Evolutionary conservation across 495 filamentous ascomycete genomes (phyloP).

Genomic region (Trypethelium eluteriae): DNA sequence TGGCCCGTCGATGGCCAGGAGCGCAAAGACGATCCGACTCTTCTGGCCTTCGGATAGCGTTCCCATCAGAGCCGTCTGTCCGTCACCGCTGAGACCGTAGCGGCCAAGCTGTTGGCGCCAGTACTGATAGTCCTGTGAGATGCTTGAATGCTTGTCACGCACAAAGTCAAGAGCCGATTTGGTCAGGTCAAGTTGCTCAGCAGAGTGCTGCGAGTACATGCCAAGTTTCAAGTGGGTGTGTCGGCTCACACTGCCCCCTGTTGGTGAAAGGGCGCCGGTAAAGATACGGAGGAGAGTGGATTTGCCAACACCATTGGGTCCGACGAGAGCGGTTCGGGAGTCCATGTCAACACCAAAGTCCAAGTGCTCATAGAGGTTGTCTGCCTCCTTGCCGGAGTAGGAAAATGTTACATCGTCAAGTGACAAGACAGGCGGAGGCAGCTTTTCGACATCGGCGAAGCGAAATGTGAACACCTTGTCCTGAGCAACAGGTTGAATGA

Average conservation of each 20-base stretch:
- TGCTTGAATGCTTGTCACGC: conserved; percentile 81
- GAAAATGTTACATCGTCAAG: conserved; percentile 98
- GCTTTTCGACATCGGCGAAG: conserved; percentile 97
- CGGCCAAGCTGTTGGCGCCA: conserved; percentile 95
- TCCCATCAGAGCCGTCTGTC: conserved; percentile 95
- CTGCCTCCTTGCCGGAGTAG: conserved; percentile 80
- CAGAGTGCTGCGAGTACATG: conserved; percentile 95
- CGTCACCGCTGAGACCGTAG: conserved; percentile 84
- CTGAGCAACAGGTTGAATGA: conserved; percentile 79
- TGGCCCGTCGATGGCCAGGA: conserved; percentile 89
- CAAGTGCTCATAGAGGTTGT: conserved; percentile 91
- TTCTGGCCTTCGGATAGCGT: conserved; percentile 97
- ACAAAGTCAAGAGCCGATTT: conserved; percentile 98
- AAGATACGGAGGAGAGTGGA: conserved; percentile 96
- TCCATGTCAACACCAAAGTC: conserved; percentile 99
- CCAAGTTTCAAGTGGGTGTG: conserved; percentile 98
- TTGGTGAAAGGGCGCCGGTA: conserved; percentile 91
- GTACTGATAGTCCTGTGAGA: conserved; percentile 97
- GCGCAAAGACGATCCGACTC: conserved; percentile 92
- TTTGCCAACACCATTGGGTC: conserved; percentile 98
- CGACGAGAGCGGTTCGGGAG: conserved; percentile 90
- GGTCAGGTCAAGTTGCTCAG: conserved; percentile 95
- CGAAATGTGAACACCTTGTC: conserved; percentile 96
- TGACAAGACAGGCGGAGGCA: conserved; percentile 89
- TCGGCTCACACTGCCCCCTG: conserved; percentile 67